Base-by-base conservation (phyloP, 164 flowering plant genomes). In the Euptelea pleiosperma region DNA sequence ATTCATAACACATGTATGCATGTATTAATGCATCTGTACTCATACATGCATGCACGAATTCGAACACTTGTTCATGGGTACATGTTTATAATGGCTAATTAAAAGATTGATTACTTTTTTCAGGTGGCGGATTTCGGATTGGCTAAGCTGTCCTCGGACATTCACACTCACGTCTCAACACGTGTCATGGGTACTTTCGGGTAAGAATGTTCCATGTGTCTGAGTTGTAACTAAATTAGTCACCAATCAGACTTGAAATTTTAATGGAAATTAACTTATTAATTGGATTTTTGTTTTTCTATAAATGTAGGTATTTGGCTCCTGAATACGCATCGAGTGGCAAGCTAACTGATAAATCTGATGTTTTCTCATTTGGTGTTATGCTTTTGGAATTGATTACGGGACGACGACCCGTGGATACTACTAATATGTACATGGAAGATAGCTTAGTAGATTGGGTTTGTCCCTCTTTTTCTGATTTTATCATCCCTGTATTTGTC, bases 131-230 rank as follows among this genome's bases (percentile, higher is more conserved):
- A 91, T 72, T 91, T 91, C 56, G 98, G 98, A 25, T 60, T 91
- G 64, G 96, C 92, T 5, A 88, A 89, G 75, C 78, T 86, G 9
- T 70, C 89, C 19, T 57, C 74, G 0, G 96, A 91, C 68, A 79
- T 35, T 34, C 0, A 62, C 58, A 88, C 90, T 50, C 96, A 91
- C 67, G 94, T 88, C 5, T 91, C 98, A 0, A 91, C 98, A 8
- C 83, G 92, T 3, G 77, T 91, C 36, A 91, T 91, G 96, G 98
- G 96, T 58, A 91, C 98, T n/a, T 86, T 88, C 40, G 98, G 98
- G 98, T 86, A 70, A 59, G 66, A 41, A 16, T 15, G 0, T 12
- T 22, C 1, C 29, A 35, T 24, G n/a, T 16, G 12, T 24, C n/a
- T n/a, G 3, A n/a, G 3, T 11, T 18, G 8, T 0, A 16, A 10